Conservation (phyloP, 805 yeast genomes). For the Wickerhamiella galacta region DNA sequence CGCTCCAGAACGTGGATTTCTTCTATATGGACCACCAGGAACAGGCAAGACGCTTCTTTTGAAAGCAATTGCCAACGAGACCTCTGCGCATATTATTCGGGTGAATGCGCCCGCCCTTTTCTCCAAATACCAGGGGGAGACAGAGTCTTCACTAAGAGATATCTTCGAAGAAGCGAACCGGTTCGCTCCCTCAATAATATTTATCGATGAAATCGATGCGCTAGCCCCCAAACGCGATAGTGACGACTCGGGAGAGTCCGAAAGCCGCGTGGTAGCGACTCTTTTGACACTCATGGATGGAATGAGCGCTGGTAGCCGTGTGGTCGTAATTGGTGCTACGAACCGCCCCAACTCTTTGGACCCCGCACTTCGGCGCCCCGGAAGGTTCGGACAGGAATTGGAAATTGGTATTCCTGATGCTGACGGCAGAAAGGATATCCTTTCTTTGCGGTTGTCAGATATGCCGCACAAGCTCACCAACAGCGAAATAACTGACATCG, state of each 20-base stretch:
- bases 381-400: constrained; percentile 76
- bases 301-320: constrained; percentile 97
- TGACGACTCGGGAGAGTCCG: constrained; percentile 84
- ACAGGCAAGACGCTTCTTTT: constrained; percentile 89
- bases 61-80: constrained; percentile 61
- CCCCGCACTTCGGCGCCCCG: constrained; percentile 85
- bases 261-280: constrained; percentile 80
- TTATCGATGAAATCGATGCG: constrained; percentile 89
- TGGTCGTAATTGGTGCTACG: constrained; percentile 94
- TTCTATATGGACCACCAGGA: constrained; percentile 92
- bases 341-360: constrained; percentile 97
- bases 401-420: constrained; percentile 88
- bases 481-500: constrained; percentile 43
- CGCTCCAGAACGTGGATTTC: constrained; percentile 83
- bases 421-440: constrained; percentile 58
- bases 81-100: constrained; percentile 65
- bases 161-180: constrained; percentile 70
- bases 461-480: constrained; percentile 41
- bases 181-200: constrained; percentile 74
- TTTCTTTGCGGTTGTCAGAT: constrained; percentile 39
- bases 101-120: constrained; percentile 86
- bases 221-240: constrained; percentile 68
- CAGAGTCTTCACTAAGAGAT: constrained; percentile 70
- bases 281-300: constrained; percentile 90
- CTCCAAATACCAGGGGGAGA: constrained; percentile 85